Percentiles rank a stretch among this genome's conserved stretches.
Evolutionary conservation across 2,329 filamentous ascomycete species (phyloP).

Genomic region (Diaporthe citri): DNA sequence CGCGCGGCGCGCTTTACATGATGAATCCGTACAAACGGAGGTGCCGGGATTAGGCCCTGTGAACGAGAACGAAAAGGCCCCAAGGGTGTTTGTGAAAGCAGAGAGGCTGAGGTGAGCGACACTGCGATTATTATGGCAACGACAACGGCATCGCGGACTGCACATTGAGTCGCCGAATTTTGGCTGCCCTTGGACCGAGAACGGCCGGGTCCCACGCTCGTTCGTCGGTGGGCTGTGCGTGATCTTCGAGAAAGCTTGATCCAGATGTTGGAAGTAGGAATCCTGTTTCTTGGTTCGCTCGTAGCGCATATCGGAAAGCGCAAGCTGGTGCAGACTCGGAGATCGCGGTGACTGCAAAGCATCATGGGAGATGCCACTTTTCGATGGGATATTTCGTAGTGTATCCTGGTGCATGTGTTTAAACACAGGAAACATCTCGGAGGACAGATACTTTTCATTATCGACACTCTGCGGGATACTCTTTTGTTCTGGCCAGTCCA

Average conservation of each 20-base stretch:
- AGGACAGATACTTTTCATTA: conserved; percentile 2
- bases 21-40: neutral
- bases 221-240: conserved; percentile 3
- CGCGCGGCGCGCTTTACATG: conserved; percentile 10
- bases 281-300: neutral
- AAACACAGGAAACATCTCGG: conserved; percentile 26
- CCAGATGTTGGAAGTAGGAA: neutral
- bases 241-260: conserved; percentile 16
- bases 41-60: neutral
- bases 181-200: neutral
- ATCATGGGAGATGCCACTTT: neutral
- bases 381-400: neutral
- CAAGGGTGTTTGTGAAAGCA: neutral
- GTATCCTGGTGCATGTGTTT: conserved; percentile 6
- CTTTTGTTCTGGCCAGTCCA: conserved; percentile 4
- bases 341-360: conserved; percentile 2
- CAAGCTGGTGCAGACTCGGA: neutral
- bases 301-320: neutral
- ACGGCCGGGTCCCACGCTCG: neutral
- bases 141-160: conserved; percentile 8
- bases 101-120: conserved; percentile 16
- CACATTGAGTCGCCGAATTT: neutral
- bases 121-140: conserved; percentile 7
- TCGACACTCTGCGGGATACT: neutral
- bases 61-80: neutral